Conservation (phyloP, 768 basidiomycete species). For the Mrakia gelida region DNA sequence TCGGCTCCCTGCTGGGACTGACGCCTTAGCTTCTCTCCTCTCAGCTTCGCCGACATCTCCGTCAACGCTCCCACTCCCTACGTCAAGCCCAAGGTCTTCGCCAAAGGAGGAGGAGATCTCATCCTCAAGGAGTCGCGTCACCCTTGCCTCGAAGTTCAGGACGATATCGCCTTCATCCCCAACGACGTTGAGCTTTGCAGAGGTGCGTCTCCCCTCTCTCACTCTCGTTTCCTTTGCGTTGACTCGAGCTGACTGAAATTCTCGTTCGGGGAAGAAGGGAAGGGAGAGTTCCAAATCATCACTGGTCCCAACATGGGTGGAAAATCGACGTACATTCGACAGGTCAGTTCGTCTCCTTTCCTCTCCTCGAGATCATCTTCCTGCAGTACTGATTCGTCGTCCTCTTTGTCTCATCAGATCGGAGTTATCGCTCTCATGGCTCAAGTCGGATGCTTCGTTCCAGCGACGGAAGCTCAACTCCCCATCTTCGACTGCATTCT, state of each 20-base stretch:
- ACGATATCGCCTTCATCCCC: conserved; percentile 88
- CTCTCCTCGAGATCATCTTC: background rate
- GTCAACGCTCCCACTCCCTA: conserved; percentile 81
- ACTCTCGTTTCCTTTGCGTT: too few relatives aligned
- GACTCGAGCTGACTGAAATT: background rate
- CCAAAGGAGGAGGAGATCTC: conserved; percentile 76
- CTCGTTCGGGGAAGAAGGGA: conserved; percentile 48
- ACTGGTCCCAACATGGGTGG: conserved; percentile 99
- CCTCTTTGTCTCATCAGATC: conserved; percentile 49
- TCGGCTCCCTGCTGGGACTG: too few relatives aligned
- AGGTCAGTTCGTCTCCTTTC: conserved; percentile 49
- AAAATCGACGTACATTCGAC: conserved; percentile 93
- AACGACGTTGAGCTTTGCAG: conserved; percentile 95
- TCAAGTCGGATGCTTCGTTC: conserved; percentile 91
- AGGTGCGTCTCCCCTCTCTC: conserved; percentile 48
- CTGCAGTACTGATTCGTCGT: background rate
- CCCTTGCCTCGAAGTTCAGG: conserved; percentile 94
- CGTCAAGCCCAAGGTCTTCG: conserved; percentile 72
- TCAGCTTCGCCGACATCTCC: conserved; percentile 86
- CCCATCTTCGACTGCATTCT: conserved; percentile 95
- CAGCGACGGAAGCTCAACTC: conserved; percentile 75
- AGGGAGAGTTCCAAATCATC: conserved; percentile 92
- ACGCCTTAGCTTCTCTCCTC: background rate
- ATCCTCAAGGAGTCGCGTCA: conserved; percentile 82
- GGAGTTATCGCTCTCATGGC: conserved; percentile 97